A percentile compares a stretch with the other conserved stretches of the same genome.
phyloP scores from a whole-genome alignment of 495 filamentous ascomycete species.

The Amniculicola lignicola region DNA sequence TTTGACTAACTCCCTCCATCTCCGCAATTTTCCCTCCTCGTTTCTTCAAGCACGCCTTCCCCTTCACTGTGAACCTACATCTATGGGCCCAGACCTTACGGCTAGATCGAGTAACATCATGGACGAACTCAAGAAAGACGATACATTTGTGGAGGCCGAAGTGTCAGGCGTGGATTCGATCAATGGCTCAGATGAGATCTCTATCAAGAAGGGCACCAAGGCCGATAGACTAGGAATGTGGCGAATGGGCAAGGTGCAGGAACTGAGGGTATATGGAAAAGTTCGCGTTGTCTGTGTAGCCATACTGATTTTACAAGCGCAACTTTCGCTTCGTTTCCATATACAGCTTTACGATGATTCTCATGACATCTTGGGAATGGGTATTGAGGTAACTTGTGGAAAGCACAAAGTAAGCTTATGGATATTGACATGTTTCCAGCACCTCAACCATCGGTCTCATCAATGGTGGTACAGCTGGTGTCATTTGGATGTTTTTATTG shows the following conservation, averaged over 20 bases:
- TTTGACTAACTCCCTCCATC: no score
- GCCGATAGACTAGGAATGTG: constrained; percentile 21
- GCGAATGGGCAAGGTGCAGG: constrained; percentile 30
- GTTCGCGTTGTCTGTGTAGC: not conserved
- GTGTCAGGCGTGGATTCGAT: no score
- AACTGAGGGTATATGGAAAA: constrained; percentile 2
- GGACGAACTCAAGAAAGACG: no score
- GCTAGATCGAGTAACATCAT: no score
- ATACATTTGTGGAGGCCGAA: no score
- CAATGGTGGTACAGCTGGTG: constrained; percentile 23
- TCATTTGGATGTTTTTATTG: constrained; percentile 17
- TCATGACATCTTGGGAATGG: constrained; percentile 10
- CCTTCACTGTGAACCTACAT: no score
- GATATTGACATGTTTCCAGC: not conserved
- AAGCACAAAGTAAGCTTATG: not conserved
- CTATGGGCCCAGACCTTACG: no score
- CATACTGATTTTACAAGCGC: not conserved
- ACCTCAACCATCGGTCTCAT: constrained; percentile 1
- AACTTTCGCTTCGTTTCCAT: constrained; percentile 17
- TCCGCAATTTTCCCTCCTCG: no score
- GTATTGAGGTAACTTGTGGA: not conserved
- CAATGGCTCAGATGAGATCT: no score
- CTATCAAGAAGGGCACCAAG: constrained; percentile 11
- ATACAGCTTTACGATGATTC: constrained; percentile 3
- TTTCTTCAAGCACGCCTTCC: no score